Evolutionary conservation across 345 rosid species (phyloP).

Genomic region (Eucalyptus pumila): DNA sequence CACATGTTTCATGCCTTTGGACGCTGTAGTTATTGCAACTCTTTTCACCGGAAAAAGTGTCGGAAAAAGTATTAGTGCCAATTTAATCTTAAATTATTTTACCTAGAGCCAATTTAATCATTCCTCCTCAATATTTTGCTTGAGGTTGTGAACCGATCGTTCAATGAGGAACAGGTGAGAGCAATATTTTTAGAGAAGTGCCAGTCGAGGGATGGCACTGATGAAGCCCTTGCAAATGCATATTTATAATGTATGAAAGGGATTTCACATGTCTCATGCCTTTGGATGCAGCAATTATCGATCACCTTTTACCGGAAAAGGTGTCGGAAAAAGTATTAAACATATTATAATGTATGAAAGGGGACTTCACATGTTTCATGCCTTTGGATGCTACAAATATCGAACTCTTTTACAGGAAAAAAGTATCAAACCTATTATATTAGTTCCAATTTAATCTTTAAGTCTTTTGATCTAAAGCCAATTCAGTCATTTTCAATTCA

Average conservation of each 20-base stretch:
- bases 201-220: background rate
- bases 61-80: no score
- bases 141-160: background rate
- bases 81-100: no score
- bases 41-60: no score
- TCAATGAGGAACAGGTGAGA: background rate
- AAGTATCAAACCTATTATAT: no score
- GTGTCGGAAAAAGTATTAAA: no score
- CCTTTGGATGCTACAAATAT: background rate
- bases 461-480: no score
- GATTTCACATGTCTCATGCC: background rate
- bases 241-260: background rate
- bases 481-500: fast-evolving
- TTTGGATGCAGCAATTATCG: background rate
- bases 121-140: background rate
- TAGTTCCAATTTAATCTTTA: no score
- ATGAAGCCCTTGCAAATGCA: background rate
- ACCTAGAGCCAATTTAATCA: no score
- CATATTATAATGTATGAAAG: background rate
- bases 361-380: background rate
- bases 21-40: background rate
- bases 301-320: no score
- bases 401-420: background rate
- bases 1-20: background rate
- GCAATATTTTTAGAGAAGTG: background rate